These are phyloP conservation scores for Bidens hawaiensis DNA, from an alignment of 140 eudicot species.

Conservation along the genomic window DNA sequence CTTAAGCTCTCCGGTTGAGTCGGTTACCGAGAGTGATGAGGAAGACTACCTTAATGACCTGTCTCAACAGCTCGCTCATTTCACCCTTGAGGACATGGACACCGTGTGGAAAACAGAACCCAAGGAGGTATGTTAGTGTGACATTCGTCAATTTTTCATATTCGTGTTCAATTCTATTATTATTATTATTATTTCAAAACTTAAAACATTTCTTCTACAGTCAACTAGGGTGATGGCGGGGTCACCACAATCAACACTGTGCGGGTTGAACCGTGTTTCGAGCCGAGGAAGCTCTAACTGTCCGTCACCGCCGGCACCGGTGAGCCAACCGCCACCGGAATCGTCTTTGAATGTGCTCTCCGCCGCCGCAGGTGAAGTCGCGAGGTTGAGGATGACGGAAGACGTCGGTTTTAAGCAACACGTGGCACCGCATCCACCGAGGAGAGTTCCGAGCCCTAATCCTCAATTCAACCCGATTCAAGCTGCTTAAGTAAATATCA, in stretches of 20 bases:
- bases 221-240: no score
- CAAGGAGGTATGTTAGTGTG: no score
- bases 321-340: slow-evolving; percentile 11
- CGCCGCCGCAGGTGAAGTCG: slow-evolving; percentile 68
- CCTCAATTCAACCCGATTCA: slow-evolving; percentile 38
- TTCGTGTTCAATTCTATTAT: no score
- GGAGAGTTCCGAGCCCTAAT: slow-evolving; percentile 17
- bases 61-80: background rate
- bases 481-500: slow-evolving; percentile 48
- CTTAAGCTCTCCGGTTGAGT: background rate
- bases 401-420: slow-evolving; percentile 20
- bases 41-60: background rate
- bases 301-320: slow-evolving; percentile 35
- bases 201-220: no score
- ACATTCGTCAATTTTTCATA: no score
- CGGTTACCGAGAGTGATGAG: background rate
- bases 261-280: slow-evolving; percentile 35
- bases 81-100: background rate
- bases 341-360: slow-evolving; percentile 37
- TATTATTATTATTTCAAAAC: no score
- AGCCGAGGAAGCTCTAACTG: slow-evolving; percentile 45
- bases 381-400: slow-evolving; percentile 40
- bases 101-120: background rate
- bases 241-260: slow-evolving; percentile 76
- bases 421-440: slow-evolving; percentile 26